phyloP scores from a whole-genome alignment of 495 filamentous ascomycete genomes.

The Xylaria palmicola region DNA sequence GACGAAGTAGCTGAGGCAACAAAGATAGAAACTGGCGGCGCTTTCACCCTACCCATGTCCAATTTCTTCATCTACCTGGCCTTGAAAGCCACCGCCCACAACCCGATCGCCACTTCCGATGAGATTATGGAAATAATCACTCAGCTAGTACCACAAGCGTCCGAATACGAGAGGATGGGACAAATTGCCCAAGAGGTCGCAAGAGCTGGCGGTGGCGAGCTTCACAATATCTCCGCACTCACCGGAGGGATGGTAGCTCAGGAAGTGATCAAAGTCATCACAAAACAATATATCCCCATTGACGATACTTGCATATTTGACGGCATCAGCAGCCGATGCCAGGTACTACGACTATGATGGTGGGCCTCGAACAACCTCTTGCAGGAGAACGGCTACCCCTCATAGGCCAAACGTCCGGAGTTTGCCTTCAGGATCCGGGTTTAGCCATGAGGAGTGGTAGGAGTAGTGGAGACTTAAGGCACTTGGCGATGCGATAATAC shows the following conservation, averaged over 20 bases:
- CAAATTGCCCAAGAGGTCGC: conserved; percentile 65
- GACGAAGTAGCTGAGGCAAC: conserved; percentile 44
- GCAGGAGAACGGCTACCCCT: conserved; percentile 22
- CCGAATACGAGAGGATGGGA: conserved; percentile 44
- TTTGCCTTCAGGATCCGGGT: conserved; percentile 42
- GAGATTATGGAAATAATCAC: conserved; percentile 44
- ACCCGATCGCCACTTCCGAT: conserved; percentile 44
- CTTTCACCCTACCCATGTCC: conserved; percentile 51
- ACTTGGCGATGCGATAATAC: conserved; percentile 34
- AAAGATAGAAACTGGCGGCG: conserved; percentile 30
- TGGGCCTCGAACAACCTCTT: conserved; percentile 14
- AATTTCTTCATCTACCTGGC: conserved; percentile 79
- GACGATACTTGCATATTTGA: conserved; percentile 94
- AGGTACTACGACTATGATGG: conserved; percentile 59
- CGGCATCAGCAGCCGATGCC: conserved; percentile 76
- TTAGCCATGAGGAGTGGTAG: conserved; percentile 35
- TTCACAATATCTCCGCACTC: conserved; percentile 92
- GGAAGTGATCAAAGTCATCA: conserved; percentile 94
- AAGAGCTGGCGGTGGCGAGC: conserved; percentile 77
- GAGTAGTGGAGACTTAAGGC: conserved; percentile 24
- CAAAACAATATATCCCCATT: conserved; percentile 92
- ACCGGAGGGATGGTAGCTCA: conserved; percentile 92
- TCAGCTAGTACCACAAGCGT: conserved; percentile 44
- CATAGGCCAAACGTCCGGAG: conserved; percentile 36
- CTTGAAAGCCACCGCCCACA: conserved; percentile 56